Evolutionary conservation across 768 basidiomycete species (phyloP).

Genomic region (Tephrocybe sp.): DNA sequence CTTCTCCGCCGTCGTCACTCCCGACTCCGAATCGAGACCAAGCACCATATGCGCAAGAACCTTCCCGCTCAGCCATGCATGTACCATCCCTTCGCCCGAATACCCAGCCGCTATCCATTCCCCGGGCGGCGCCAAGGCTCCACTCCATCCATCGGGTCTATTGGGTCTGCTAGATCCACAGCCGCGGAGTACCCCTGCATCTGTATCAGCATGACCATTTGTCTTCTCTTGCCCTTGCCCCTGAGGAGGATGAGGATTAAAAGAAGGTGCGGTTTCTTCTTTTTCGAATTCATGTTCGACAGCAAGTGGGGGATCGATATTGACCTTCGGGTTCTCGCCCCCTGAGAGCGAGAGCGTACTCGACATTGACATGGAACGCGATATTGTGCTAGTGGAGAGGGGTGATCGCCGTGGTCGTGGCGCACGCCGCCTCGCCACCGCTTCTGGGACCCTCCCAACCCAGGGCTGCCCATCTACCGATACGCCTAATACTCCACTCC

Average conservation of each 20-base stretch:
- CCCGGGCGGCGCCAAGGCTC: constrained; percentile 36
- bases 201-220: not conserved
- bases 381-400: too few species aligned
- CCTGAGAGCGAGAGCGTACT: not conserved
- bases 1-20: not conserved
- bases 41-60: constrained; percentile 62
- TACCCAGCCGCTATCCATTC: constrained; percentile 77
- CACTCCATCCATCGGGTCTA: not conserved
- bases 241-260: too few species aligned
- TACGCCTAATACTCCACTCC: constrained; percentile 63
- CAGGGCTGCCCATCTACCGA: constrained; percentile 65
- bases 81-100: constrained; percentile 71
- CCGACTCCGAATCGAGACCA: constrained; percentile 25
- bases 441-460: constrained; percentile 61
- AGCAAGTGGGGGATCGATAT: too few species aligned
- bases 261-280: too few species aligned
- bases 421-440: constrained; percentile 39
- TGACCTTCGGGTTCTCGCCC: not conserved
- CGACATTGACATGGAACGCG: too few species aligned
- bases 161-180: too few species aligned
- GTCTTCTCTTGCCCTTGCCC: too few species aligned
- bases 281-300: too few species aligned
- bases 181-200: not conserved
- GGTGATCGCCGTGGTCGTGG: constrained; percentile 12
- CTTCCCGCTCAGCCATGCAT: constrained; percentile 62